Conservation (phyloP, 176 grass and related monocot species). For the Eleusine indica region DNA sequence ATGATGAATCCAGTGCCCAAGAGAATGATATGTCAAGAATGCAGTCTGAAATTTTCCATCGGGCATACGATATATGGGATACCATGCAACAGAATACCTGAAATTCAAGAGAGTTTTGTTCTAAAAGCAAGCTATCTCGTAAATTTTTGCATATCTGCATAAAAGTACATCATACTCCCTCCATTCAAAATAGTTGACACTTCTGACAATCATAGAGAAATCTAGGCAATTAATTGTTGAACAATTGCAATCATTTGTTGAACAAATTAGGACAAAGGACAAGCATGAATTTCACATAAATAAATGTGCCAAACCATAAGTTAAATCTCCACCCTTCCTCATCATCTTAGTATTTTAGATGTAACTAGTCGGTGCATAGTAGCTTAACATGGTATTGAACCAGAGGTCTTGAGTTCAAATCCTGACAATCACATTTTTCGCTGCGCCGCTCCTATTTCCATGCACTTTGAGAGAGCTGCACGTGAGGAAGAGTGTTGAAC, state of each 20-base stretch:
- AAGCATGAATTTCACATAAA: neutral
- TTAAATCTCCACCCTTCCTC: too few relatives aligned
- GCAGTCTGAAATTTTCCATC: constrained; percentile 83
- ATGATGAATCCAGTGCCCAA: constrained; percentile 56
- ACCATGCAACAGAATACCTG: constrained; percentile 97
- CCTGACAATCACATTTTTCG: too few relatives aligned
- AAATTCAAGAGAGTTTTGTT: constrained; percentile 29
- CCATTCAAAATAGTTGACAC: neutral
- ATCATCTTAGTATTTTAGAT: too few relatives aligned
- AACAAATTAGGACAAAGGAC: neutral
- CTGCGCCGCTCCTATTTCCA: too few relatives aligned
- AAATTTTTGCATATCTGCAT: constrained; percentile 16
- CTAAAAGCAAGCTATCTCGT: constrained; percentile 1
- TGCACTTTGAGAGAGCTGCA: too few relatives aligned
- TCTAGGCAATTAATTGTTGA: neutral
- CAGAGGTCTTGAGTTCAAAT: too few relatives aligned
- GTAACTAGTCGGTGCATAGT: too few relatives aligned
- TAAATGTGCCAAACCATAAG: neutral
- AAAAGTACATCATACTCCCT: constrained; percentile 11
- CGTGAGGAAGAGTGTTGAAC: too few relatives aligned
- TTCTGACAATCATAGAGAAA: neutral
- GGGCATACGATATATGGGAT: constrained; percentile 90
- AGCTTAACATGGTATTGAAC: too few relatives aligned
- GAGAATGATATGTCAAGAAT: constrained; percentile 92
- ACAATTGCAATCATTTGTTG: neutral